Base-by-base conservation (phyloP, 73 alveolate genomes). In the Halteria grandinella region DNA sequence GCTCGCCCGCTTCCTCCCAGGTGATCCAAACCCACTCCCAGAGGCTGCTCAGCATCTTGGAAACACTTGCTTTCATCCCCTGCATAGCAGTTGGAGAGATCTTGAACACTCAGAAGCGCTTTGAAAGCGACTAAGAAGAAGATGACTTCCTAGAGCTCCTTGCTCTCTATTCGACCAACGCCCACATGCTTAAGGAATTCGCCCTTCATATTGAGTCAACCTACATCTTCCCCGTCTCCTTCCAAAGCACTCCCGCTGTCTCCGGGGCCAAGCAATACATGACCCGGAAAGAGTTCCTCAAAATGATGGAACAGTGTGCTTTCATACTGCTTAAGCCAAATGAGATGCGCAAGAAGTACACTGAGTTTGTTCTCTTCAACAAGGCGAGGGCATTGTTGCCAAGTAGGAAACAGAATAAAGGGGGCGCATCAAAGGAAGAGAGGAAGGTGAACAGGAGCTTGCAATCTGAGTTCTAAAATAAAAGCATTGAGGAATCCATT, bases 101-200 rank as follows among this genome's bases (percentile, higher is more conserved):
- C 32, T 3, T 66, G 1, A 66, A 66, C 31, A 25, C 69, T 25
- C 55, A 32, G 32, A 14, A 57, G 15, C 15, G 66, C 4, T 66
- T 66, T 21, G 10, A 15, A 28, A 45, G 49, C 12, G 80, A 66
- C 53, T 45, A 6, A 28, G 80, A 66, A 14, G 80, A 66, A 10
- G 6, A 37, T 2, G 69, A 66, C 10, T 66, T 66, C 29, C 17
- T 45, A 28, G 80, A 66, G 80, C 32, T 66, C 17, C 63, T 66
- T 7, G n/a, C 69, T 24, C 80, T 66, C 32, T 66, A 34, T 53
- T 44, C 80, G 27, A 66, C 80, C 6, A 66, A 66, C 47, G 80
- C 80, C 18, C 43, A 41, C 32, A 66, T 66, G 80, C 29, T 66
- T 1, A 8, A 51, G 29, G 80, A 66, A 45, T 66, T 66, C 43